Conservation (phyloP, 2,329 filamentous ascomycete genomes). For the Exophiala aquamarina region DNA sequence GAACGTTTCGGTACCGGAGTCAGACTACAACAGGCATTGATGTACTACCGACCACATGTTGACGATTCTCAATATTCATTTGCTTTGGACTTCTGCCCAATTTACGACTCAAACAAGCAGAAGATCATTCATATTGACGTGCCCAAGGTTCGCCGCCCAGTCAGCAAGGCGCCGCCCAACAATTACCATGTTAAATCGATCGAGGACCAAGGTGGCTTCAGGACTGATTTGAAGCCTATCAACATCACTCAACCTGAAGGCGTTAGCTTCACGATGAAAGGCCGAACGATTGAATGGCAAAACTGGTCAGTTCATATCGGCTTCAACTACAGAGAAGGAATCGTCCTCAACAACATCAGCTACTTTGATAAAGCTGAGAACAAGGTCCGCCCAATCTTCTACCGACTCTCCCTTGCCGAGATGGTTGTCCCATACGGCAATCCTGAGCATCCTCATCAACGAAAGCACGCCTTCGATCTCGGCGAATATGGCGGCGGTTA, state of each 20-base stretch:
- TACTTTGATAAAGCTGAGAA: conserved; percentile 75
- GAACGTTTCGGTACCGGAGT: conserved; percentile 78
- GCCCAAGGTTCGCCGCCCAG: conserved; percentile 70
- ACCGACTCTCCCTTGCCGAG: conserved; percentile 82
- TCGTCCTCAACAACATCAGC: conserved; percentile 85
- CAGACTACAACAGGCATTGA: conserved; percentile 85
- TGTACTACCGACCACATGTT: conserved; percentile 87
- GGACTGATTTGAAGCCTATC: conserved; percentile 79
- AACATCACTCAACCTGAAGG: conserved; percentile 86
- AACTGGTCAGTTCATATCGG: conserved; percentile 92
- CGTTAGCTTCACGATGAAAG: conserved; percentile 78
- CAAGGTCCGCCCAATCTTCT: conserved; percentile 75
- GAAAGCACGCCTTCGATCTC: conserved; percentile 49
- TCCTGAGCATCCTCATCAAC: conserved; percentile 49
- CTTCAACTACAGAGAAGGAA: conserved; percentile 92
- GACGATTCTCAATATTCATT: conserved; percentile 91
- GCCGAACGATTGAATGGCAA: conserved; percentile 78
- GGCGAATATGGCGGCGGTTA: conserved; percentile 50
- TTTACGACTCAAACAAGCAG: conserved; percentile 78
- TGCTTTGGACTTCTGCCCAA: conserved; percentile 90
- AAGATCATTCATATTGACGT: conserved; percentile 82
- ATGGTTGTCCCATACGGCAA: conserved; percentile 81
- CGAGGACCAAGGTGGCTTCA: conserved; percentile 71
- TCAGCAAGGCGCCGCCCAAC: conserved; percentile 69
- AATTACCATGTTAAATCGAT: conserved; percentile 79